Conservation (phyloP, 164 flowering plant species). For the Piper longum region DNA sequence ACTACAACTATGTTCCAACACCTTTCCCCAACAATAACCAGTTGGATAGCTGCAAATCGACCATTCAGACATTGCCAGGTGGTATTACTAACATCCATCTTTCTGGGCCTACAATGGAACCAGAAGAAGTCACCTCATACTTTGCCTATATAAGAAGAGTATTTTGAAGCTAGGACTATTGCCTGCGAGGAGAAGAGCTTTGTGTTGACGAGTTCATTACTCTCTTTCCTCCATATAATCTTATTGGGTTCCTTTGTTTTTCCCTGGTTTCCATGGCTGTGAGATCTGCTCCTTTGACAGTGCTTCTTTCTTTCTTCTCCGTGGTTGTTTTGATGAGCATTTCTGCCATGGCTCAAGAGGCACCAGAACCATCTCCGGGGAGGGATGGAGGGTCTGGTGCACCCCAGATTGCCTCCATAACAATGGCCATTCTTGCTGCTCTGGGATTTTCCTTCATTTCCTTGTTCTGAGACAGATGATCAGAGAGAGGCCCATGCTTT, state of each 20-base stretch:
- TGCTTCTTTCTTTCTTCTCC: background rate
- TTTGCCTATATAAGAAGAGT: background rate
- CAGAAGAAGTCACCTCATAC: background rate
- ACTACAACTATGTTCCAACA: background rate
- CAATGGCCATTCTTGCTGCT: background rate
- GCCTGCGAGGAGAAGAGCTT: background rate
- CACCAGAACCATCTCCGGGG: background rate
- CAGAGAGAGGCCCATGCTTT: too few relatives aligned
- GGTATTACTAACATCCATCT: background rate
- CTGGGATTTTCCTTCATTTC: constrained; percentile 1
- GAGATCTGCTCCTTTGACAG: background rate
- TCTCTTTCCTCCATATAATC: background rate
- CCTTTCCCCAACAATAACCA: background rate
- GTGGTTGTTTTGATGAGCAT: background rate
- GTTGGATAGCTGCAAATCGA: background rate
- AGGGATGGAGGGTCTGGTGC: background rate
- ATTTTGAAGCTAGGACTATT: background rate
- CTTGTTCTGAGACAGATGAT: background rate
- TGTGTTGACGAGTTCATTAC: background rate
- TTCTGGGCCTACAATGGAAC: background rate
- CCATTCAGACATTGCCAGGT: background rate
- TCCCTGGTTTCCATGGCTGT: background rate
- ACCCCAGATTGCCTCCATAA: background rate
- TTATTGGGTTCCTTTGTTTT: background rate
- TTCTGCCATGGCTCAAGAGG: constrained; percentile 1